phyloP scores from a whole-genome alignment of 371 early-diverging fungal species.

The Lichtheimia hyalospora region DNA sequence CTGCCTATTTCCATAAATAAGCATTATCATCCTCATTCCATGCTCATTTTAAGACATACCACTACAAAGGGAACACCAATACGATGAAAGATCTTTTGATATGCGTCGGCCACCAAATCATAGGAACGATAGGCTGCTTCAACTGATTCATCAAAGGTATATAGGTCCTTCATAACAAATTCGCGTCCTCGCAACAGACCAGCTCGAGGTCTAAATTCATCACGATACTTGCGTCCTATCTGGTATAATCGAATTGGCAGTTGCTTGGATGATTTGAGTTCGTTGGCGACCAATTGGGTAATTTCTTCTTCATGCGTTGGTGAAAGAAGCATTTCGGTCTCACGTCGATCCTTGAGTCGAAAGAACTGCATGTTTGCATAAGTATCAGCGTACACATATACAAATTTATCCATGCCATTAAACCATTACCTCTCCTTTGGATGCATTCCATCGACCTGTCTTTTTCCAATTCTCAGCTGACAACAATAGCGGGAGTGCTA shows the following conservation, averaged over 20 bases:
- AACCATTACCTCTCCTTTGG: conserved; percentile 69
- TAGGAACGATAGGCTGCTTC: conserved; percentile 75
- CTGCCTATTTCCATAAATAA: conserved; percentile 62
- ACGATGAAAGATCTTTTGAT: conserved; percentile 69
- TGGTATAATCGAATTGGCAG: conserved; percentile 88
- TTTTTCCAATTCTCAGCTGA: conserved; percentile 72
- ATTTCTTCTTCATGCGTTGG: conserved; percentile 96
- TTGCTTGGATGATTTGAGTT: conserved; percentile 68
- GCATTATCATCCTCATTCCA: neutral
- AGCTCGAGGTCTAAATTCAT: conserved; percentile 81
- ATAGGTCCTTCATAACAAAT: conserved; percentile 95
- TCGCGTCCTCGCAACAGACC: conserved; percentile 86
- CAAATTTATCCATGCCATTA: neutral
- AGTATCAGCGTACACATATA: no score
- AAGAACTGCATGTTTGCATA: conserved; percentile 54
- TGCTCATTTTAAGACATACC: conserved; percentile 33
- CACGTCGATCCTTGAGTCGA: conserved; percentile 78
- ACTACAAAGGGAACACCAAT: conserved; percentile 80
- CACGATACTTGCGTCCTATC: conserved; percentile 84
- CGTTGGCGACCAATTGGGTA: conserved; percentile 68
- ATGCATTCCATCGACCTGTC: conserved; percentile 77
- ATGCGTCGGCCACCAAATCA: conserved; percentile 69
- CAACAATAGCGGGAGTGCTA: conserved; percentile 72
- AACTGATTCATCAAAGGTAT: conserved; percentile 79
- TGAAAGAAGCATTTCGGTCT: conserved; percentile 68